These are phyloP conservation scores for Luvunga scandens DNA, from an alignment of 345 rosid genomes.

Conservation along the genomic window DNA sequence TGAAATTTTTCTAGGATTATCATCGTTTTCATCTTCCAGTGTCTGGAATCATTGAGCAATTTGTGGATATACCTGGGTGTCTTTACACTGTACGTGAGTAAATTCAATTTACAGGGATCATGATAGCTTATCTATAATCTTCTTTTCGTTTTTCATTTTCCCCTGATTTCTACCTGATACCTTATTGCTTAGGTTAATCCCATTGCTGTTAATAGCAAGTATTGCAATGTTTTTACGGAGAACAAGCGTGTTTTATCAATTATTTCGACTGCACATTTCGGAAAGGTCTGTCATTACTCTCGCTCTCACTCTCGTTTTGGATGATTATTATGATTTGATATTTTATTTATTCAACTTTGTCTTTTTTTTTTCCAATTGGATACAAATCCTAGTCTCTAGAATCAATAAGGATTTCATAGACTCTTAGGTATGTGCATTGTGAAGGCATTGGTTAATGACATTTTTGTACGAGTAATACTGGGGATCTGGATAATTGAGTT, in stretches of 20 bases:
- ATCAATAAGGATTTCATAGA: background rate
- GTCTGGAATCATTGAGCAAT: conserved; percentile 65
- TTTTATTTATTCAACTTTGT: background rate
- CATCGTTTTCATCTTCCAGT: conserved; percentile 89
- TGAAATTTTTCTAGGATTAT: conserved; percentile 55
- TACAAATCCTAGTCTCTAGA: no score
- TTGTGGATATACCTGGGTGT: conserved; percentile 66
- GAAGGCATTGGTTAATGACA: background rate
- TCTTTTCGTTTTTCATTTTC: background rate
- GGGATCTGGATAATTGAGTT: no score
- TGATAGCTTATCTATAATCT: background rate
- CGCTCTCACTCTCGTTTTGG: background rate
- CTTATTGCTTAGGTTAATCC: conserved; percentile 73
- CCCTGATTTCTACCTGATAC: conserved; percentile 5
- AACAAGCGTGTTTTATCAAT: conserved; percentile 72
- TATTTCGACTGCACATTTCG: conserved; percentile 71
- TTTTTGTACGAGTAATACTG: background rate
- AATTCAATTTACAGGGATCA: background rate
- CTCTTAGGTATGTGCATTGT: background rate
- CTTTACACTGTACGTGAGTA: conserved; percentile 65
- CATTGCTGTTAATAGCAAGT: conserved; percentile 89
- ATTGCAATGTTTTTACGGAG: conserved; percentile 92
- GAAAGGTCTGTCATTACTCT: conserved; percentile 56
- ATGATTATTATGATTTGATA: background rate
- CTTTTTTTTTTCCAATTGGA: background rate